Evolutionary conservation across 805 yeast species (phyloP), one percentile per base, ranked within the genome.

Genomic region (Saccharomycopsis lassenensis): DNA sequence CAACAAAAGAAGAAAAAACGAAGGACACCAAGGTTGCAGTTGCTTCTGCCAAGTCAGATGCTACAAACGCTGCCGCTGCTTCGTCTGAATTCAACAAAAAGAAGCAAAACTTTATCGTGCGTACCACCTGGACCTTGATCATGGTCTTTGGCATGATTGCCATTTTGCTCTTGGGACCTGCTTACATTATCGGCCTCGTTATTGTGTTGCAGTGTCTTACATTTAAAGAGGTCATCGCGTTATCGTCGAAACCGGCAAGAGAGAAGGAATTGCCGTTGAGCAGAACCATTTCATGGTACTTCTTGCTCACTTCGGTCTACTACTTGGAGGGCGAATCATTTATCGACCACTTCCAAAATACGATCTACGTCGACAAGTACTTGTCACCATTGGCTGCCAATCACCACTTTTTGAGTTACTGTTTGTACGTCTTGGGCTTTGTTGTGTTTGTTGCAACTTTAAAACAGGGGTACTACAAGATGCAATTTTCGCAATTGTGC

Each of bases 401-500:
- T 58, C 97, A 91, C 57, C 75, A 75, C 51, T 80, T 91, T 50
- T 67, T 89, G 39, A 71, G 86, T 42, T 91, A 91, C 57, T 72
- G 85, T 48, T 59, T 87, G 37, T 91, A 85, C 58, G 75, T 87
- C 36, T 62, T 78, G 37, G 97, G 97, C 2, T 80, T 91, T 58
- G 81, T 91, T 35, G 72, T 85, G 46, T 91, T 91, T 55, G 96
- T 91, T 40, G 73, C 81, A 48, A 80, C 94, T 31, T 66, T 91
- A 52, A 80, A 86, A 51, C 87, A 82, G 55, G 95, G 95, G 15
- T 81, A 75, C 57, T 75, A 85, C 55, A 79, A 75, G 56, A 86
- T 84, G 62, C 98, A 91, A 61, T 89, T 89, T 63, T 85, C 89
- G 15, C 95, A 91, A 52, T 71, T 91, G 47, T 84, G 95, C 57